Evolutionary conservation across 371 early-diverging fungal species (phyloP).

Genomic region (Mucor irregularis): DNA sequence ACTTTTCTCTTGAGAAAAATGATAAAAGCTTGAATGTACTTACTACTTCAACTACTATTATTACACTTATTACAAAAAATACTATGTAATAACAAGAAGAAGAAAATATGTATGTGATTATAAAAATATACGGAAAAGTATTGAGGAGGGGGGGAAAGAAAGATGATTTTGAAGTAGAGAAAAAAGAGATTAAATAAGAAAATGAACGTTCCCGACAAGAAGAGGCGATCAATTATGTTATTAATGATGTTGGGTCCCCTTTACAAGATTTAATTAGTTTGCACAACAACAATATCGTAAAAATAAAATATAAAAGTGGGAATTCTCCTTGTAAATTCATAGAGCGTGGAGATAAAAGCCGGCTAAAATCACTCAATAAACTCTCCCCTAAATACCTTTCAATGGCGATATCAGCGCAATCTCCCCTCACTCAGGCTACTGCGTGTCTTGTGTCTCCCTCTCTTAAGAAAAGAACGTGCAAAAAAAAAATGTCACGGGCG

Average conservation of each 20-base stretch:
- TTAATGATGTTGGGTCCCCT: neutral
- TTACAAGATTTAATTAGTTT: conserved; percentile 13
- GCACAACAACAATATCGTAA: conserved; percentile 11
- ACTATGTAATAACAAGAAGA: too few relatives aligned
- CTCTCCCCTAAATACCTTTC: conserved; percentile 14
- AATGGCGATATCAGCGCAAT: conserved; percentile 27
- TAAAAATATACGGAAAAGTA: too few relatives aligned
- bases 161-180: neutral
- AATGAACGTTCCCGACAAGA: neutral
- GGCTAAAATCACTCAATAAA: conserved; percentile 24
- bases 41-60: too few relatives aligned
- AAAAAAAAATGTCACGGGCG: neutral
- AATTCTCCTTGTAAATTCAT: too few relatives aligned
- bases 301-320: too few relatives aligned
- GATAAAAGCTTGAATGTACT: too few relatives aligned
- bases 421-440: neutral
- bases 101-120: too few relatives aligned
- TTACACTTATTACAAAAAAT: too few relatives aligned
- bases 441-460: neutral
- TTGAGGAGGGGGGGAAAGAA: neutral
- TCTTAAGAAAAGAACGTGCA: neutral
- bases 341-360: too few relatives aligned
- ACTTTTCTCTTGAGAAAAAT: too few relatives aligned
- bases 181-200: neutral
- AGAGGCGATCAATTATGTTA: neutral